Percentiles rank a stretch among this genome's conserved stretches.
Conservation (phyloP, 164 flowering plant species). For the Platanus orientalis region DNA sequence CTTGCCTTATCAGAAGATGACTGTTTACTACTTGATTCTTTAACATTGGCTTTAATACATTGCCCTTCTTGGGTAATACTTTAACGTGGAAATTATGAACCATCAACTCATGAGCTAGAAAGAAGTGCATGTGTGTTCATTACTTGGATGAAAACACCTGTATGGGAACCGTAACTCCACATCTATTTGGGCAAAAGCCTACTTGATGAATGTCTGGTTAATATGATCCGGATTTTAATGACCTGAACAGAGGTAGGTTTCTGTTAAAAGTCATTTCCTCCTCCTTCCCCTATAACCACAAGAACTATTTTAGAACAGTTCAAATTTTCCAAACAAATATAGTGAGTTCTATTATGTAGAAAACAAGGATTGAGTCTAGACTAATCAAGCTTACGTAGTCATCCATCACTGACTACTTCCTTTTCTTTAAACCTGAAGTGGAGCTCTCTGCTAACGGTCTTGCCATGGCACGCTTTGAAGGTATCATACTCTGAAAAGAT, state of each 20-base stretch:
- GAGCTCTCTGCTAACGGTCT: constrained; percentile 61
- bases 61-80: too few relatives aligned
- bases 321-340: not conserved
- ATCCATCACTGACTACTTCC: constrained; percentile 75
- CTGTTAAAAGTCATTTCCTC: constrained; percentile 37
- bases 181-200: not conserved
- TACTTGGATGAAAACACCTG: too few relatives aligned
- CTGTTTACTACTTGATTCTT: too few relatives aligned
- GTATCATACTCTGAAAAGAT: constrained; percentile 47
- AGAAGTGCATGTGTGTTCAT: too few relatives aligned
- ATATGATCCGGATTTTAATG: not conserved
- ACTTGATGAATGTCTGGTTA: not conserved
- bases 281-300: constrained; percentile 54
- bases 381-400: constrained; percentile 63
- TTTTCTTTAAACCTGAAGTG: constrained; percentile 48
- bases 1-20: too few relatives aligned
- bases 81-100: too few relatives aligned
- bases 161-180: not conserved
- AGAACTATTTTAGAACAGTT: not conserved
- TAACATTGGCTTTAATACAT: too few relatives aligned
- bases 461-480: constrained; percentile 67
- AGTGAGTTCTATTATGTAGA: too few relatives aligned
- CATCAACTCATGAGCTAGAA: too few relatives aligned
- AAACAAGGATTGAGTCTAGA: not conserved
- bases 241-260: not conserved